A percentile compares a stretch with the other conserved stretches of the same genome.
These are phyloP conservation scores for Populus nigra DNA, from an alignment of 345 rosid genomes.

Conservation along the genomic window DNA sequence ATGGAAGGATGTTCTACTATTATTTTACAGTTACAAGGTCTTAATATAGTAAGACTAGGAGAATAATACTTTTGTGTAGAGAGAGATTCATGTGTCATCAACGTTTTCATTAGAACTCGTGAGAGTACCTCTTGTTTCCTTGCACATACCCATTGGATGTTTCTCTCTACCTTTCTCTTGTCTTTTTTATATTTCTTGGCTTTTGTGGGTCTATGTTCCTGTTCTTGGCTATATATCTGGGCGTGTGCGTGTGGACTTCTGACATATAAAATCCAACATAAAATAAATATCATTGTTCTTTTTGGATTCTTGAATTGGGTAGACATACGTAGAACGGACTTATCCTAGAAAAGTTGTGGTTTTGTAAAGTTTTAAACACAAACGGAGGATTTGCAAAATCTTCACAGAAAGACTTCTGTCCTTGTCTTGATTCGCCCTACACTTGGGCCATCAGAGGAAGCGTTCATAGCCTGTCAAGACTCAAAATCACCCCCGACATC, in stretches of 20 bases:
- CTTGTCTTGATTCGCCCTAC: neutral
- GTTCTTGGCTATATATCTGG: neutral
- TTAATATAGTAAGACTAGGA: slow-evolving; percentile 19
- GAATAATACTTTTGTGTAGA: slow-evolving; percentile 8
- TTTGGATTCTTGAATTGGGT: slow-evolving; percentile 14
- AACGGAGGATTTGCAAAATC: slow-evolving; percentile 23
- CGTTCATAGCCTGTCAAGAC: neutral
- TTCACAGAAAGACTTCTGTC: slow-evolving; percentile 8
- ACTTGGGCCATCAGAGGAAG: neutral
- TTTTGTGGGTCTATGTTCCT: neutral
- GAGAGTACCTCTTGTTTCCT: slow-evolving; percentile 14
- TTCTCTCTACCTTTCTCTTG: slow-evolving; percentile 17
- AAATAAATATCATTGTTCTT: slow-evolving; percentile 16
- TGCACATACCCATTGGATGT: slow-evolving; percentile 14
- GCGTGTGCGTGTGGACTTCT: neutral
- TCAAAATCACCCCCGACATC: neutral
- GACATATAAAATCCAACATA: slow-evolving; percentile 9
- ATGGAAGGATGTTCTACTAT: slow-evolving; percentile 6
- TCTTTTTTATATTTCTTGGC: slow-evolving; percentile 27
- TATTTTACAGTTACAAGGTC: slow-evolving; percentile 41
- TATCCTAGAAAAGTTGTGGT: slow-evolving; percentile 20
- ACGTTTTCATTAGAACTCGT: slow-evolving; percentile 23
- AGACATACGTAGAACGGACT: slow-evolving; percentile 11
- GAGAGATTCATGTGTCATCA: slow-evolving; percentile 4
- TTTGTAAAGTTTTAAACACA: neutral